phyloP scores from a whole-genome alignment of 495 filamentous ascomycete species.

The Astrocystis sublimbata region DNA sequence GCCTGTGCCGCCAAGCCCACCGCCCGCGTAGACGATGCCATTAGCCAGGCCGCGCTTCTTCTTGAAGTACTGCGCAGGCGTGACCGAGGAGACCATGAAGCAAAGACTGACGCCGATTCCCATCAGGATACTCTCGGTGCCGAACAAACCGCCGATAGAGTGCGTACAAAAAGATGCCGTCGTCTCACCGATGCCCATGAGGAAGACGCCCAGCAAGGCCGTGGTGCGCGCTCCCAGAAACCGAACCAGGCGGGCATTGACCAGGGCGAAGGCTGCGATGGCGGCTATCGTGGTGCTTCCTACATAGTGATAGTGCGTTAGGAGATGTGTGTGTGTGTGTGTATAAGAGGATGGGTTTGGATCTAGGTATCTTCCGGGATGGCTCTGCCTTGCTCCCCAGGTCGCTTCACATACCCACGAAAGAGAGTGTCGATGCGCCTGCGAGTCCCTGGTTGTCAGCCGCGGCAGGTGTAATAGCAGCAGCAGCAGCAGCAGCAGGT shows the following conservation, averaged over 20 bases:
- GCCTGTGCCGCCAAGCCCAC: no score
- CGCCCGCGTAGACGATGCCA: no score
- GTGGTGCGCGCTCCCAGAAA: slow-evolving; percentile 47
- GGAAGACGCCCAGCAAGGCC: slow-evolving; percentile 31
- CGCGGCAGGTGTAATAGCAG: no score
- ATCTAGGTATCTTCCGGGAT: no score
- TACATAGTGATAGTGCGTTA: not conserved
- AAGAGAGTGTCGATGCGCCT: not conserved
- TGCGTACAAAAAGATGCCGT: slow-evolving; percentile 48
- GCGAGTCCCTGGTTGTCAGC: not conserved
- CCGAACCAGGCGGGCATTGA: slow-evolving; percentile 50
- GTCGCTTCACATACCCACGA: not conserved
- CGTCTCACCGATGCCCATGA: slow-evolving; percentile 43
- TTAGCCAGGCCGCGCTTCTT: slow-evolving; percentile 55
- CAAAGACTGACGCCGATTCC: slow-evolving; percentile 45
- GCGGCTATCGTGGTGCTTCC: slow-evolving; percentile 36
- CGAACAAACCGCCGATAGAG: slow-evolving; percentile 56
- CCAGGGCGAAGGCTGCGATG: slow-evolving; percentile 50
- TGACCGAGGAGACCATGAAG: slow-evolving; percentile 32
- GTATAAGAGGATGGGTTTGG: not conserved
- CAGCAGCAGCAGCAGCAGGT: no score
- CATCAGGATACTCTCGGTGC: slow-evolving; percentile 55
- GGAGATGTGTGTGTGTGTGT: not conserved
- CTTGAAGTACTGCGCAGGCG: slow-evolving; percentile 57
- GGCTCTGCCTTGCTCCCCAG: no score